These are phyloP conservation scores for Nymphaea thermarum DNA, from an alignment of 164 flowering plant genomes.

Conservation along the genomic window DNA sequence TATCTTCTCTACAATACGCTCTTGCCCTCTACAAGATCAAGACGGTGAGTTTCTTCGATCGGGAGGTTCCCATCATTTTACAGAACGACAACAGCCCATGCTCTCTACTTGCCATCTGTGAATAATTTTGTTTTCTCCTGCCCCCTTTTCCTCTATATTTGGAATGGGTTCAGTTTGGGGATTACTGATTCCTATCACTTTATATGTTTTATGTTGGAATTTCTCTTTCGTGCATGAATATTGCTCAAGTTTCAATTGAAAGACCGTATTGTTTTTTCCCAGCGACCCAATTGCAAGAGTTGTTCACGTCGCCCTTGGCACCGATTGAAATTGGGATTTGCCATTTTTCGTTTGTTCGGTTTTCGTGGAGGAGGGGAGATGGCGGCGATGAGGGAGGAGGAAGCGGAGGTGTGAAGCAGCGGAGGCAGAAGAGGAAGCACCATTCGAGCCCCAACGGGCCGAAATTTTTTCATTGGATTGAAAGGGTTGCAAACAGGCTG, in stretches of 20 bases:
- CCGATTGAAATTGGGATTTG: no score
- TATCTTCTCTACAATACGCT: no score
- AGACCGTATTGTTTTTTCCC: not conserved
- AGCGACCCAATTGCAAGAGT: not conserved
- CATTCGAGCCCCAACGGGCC: no score
- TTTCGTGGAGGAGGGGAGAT: no score
- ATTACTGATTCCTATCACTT: not conserved
- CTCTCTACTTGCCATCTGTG: not conserved
- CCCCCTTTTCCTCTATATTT: not conserved
- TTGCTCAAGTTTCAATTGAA: not conserved
- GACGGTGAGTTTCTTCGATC: not conserved
- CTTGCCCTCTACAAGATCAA: not conserved
- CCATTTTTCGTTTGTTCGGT: no score
- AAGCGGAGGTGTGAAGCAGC: no score
- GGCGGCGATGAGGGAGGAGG: no score
- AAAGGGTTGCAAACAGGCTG: no score
- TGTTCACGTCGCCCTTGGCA: not conserved
- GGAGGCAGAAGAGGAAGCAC: no score
- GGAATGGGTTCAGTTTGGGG: not conserved
- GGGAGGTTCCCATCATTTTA: not conserved
- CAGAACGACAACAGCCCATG: not conserved
- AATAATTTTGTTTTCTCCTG: slow-evolving; percentile 2
- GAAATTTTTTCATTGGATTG: no score
- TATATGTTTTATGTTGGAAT: not conserved
- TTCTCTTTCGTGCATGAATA: no score